Conservation (phyloP, 805 yeast species). For the Priceomyces carsonii region DNA sequence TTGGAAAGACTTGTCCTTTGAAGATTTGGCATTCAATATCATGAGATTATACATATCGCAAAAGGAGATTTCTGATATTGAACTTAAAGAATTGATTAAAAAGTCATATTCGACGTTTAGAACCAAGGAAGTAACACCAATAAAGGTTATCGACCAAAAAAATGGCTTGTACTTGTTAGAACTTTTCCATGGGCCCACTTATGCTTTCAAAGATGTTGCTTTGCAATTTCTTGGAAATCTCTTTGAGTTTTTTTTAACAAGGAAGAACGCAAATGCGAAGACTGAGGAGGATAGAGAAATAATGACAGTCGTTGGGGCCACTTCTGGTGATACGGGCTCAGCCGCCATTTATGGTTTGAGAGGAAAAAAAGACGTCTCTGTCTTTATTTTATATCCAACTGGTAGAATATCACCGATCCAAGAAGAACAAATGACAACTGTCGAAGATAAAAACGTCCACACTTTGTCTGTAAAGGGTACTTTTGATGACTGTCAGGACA, state of each 20-base stretch:
- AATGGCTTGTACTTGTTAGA: conserved; percentile 76
- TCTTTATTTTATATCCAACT: conserved; percentile 93
- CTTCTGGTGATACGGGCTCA: conserved; percentile 98
- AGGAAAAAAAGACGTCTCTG: conserved; percentile 97
- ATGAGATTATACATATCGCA: conserved; percentile 74
- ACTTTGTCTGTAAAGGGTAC: conserved; percentile 94
- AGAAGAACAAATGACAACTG: conserved; percentile 98
- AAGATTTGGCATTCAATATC: conserved; percentile 84
- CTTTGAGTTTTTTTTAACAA: conserved; percentile 85
- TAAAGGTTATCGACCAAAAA: conserved; percentile 58
- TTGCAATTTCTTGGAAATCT: conserved; percentile 96
- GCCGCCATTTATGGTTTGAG: conserved; percentile 98
- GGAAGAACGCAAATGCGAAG: conserved; percentile 61
- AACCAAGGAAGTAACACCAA: conserved; percentile 84
- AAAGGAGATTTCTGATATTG: conserved; percentile 72
- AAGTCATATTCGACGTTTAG: conserved; percentile 91
- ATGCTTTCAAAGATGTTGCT: conserved; percentile 98
- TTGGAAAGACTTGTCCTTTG: conserved; percentile 79
- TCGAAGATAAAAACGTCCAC: conserved; percentile 88
- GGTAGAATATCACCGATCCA: conserved; percentile 97
- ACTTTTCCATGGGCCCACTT: conserved; percentile 98
- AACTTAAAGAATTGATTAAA: conserved; percentile 59
- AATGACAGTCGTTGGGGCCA: conserved; percentile 97
- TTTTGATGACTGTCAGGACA: conserved; percentile 97
- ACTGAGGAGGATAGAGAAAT: conserved; percentile 63